Base-by-base conservation (phyloP, 1,284 basidiomycete genomes). In the Ustilago xerochloae region DNA sequence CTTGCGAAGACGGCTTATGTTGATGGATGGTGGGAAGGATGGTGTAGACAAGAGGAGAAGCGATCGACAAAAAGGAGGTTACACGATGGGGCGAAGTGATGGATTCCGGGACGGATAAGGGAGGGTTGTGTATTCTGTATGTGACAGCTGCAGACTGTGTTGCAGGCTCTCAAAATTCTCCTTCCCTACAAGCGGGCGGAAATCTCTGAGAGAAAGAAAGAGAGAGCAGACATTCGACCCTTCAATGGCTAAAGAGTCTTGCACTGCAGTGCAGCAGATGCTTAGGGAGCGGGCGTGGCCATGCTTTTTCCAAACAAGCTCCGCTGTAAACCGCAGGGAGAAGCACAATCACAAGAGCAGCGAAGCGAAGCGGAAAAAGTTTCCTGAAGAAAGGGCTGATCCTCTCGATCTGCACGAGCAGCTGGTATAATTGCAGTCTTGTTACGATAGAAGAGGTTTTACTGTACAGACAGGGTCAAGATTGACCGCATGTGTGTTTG, bases 1-100 rank as follows among this genome's bases (percentile, higher is more conserved):
- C 47, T 33, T 29, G 41, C 56, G 61, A 63, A 63, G 53, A 35
- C 53, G 33, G 38, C 13, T 12, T 38, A 22, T 24, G 45, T 29
- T 33, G 53, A 46, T n/a, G 50, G 43, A 52, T 9, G 38, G 18
- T 41, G n/a, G 38, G 15, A 49, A 8, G 53, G 46, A 41, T 24
- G 56, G 8, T 50, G 56, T 38, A 36, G 26, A 22, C 28, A 30
- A 49, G 36, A 46, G 29, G 45, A 49, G 26, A 51, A 32, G 35
- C 28, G 28, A 16, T 28, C 22, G 13, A 26, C 6, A 39, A 35
- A 20, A 10, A 45, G 35, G 24, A 38, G 12, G 12, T 20, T 28
- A 13, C n/a, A 49, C 16, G 16, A 20, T 35, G 24, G 33, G 52
- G 9, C 9, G 39, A 28, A 41, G 29, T 22, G 30, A 48, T 28